A percentile compares a stretch with the other conserved stretches of the same genome.
phyloP scores from a whole-genome alignment of 2,329 filamentous ascomycete species.

The Zymoseptoria passerinii region DNA sequence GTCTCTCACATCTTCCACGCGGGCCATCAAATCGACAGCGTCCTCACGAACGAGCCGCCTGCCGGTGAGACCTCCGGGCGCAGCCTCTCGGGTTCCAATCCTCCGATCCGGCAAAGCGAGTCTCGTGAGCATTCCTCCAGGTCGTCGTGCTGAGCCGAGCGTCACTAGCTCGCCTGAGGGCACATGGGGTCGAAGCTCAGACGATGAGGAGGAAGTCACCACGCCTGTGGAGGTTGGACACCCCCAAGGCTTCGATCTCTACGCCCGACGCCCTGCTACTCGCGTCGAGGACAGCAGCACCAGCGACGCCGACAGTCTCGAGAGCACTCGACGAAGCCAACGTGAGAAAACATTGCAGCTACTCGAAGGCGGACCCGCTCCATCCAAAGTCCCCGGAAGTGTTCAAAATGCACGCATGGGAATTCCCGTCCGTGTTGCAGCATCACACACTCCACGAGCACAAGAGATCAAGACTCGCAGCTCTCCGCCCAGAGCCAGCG shows the following conservation, averaged over 20 bases:
- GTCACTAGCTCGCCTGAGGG: conserved; percentile 17
- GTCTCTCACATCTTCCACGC: conserved; percentile 3
- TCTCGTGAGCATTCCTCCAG: background rate
- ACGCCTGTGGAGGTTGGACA: conserved; percentile 12
- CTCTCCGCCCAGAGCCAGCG: background rate
- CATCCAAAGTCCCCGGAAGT: background rate
- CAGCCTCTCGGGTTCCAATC: background rate
- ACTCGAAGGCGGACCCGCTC: background rate
- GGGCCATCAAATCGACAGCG: conserved; percentile 8
- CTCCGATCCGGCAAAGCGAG: background rate
- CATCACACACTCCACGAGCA: background rate
- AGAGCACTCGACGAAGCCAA: conserved; percentile 1
- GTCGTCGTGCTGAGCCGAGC: conserved; percentile 8
- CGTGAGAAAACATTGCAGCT: background rate
- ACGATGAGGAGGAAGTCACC: conserved; percentile 20
- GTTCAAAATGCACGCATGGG: background rate
- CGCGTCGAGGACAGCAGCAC: background rate
- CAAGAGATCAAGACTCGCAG: background rate
- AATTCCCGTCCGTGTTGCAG: background rate
- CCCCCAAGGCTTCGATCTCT: background rate
- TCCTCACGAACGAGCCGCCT: background rate
- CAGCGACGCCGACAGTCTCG: background rate
- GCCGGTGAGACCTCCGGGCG: background rate
- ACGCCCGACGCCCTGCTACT: background rate
- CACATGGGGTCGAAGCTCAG: conserved; percentile 15